Base-by-base conservation (phyloP, 768 basidiomycete genomes). In the Sutorius australiensis region DNA sequence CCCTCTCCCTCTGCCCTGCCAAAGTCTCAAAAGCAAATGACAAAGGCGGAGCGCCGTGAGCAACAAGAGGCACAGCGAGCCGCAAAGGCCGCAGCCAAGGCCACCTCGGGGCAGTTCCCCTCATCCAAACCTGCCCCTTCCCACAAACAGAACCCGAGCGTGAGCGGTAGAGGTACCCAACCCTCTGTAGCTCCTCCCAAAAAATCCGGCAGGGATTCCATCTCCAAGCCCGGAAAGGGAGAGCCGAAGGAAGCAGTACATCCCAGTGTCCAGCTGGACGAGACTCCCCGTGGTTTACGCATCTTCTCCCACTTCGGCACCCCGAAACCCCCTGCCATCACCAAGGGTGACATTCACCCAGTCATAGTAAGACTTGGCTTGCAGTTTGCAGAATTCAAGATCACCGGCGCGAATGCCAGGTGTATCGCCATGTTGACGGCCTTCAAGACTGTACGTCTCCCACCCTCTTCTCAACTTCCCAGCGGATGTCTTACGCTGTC, bases 361-460 rank as follows among this genome's bases (percentile, higher is more conserved):
- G 83, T 82, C 17, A 85, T 98, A 60, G 75, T 93, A 53, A 79
- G 88, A 48, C 82, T 98, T 9, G 95, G 91, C 10, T 76, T 98
- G 30, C 84, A 94, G 57, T 95, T 98, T 72, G 83, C 91, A 8
- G 86, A 89, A 60, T 98, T 98, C 74, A 86, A 86, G 68, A 88
- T 98, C 58, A 85, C 87, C 45, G 97, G 97, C 8, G 90, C 94
- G 13, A 98, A 99, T 70, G 95, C 97, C 6, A 78, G 97, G 54
- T 95, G 93, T 63, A 95, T 98, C 41, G 93, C 92, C 5, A 92
- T 92, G 59, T 74, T 98, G 58, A 84, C 82, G 34, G 89, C 90
- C 7, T 95, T 99, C 75, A 93, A 95, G 73, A 87, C 85, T 48
- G 95, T 97, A 63, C 31, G 86, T 72, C 14, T 1, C 33, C 14